Evolutionary conservation across 345 rosid genomes (phyloP).

Genomic region (Stellera chamaejasme): DNA sequence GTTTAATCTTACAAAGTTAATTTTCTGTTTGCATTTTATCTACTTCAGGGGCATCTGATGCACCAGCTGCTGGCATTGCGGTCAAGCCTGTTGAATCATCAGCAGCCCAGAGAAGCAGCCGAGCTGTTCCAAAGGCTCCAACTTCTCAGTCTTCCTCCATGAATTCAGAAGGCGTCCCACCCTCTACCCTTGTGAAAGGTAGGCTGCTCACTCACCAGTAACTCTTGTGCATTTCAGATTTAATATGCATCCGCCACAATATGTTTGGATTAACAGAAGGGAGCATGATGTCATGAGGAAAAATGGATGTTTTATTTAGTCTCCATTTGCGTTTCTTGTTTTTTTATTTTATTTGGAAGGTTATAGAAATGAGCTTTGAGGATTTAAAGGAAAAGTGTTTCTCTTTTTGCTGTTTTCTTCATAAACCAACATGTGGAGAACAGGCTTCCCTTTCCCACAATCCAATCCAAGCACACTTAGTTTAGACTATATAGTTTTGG

Average conservation of each 20-base stretch:
- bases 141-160: conserved; percentile 63
- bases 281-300: too few relatives aligned
- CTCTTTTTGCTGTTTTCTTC: too few relatives aligned
- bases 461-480: too few relatives aligned
- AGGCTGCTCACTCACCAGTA: conserved; percentile 1
- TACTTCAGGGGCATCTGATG: conserved; percentile 40
- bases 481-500: too few relatives aligned
- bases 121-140: conserved; percentile 73
- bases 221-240: not conserved
- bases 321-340: too few relatives aligned
- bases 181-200: conserved; percentile 53
- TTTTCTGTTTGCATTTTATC: not conserved
- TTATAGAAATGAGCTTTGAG: too few relatives aligned
- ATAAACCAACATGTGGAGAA: too few relatives aligned
- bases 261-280: too few relatives aligned
- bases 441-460: too few relatives aligned
- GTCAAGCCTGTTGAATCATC: conserved; percentile 37
- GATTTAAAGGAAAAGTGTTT: too few relatives aligned
- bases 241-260: not conserved
- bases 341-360: too few relatives aligned
- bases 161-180: conserved; percentile 31
- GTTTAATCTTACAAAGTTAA: not conserved
- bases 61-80: conserved; percentile 24
- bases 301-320: too few relatives aligned
- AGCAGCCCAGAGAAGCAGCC: conserved; percentile 29